A percentile compares a stretch with the other conserved stretches of the same genome.
These are phyloP conservation scores for Arthroderma sp. DNA, from an alignment of 2,329 filamentous ascomycete species.

Conservation along the genomic window DNA sequence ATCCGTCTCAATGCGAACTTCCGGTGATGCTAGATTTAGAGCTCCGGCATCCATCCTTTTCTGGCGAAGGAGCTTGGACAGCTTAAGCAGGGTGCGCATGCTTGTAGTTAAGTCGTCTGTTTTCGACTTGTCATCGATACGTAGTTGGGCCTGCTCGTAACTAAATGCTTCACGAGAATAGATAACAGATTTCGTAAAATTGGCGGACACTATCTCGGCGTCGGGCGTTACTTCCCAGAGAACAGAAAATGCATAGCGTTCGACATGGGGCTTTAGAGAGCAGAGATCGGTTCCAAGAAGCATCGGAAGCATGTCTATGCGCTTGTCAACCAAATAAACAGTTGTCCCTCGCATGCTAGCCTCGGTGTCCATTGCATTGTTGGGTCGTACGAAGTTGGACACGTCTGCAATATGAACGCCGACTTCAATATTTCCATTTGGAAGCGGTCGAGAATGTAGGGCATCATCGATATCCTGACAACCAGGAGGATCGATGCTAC, in stretches of 20 bases:
- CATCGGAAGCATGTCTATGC: constrained; percentile 98
- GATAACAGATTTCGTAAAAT: constrained; percentile 96
- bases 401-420: constrained; percentile 98
- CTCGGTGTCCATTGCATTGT: constrained; percentile 93
- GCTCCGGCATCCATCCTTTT: constrained; percentile 95
- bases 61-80: constrained; percentile 86
- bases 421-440: constrained; percentile 90
- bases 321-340: constrained; percentile 95
- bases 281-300: constrained; percentile 92
- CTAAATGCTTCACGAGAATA: constrained; percentile 93
- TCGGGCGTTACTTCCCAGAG: constrained; percentile 79
- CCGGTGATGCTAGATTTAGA: constrained; percentile 89
- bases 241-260: constrained; percentile 75
- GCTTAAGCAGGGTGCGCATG: constrained; percentile 73
- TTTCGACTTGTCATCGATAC: constrained; percentile 80
- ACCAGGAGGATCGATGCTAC: constrained; percentile 91
- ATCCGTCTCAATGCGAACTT: constrained; percentile 90
- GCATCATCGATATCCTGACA: constrained; percentile 99
- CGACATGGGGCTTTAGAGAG: constrained; percentile 94
- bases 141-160: constrained; percentile 89
- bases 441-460: constrained; percentile 68
- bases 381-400: constrained; percentile 96
- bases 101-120: constrained; percentile 80
- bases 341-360: constrained; percentile 90
- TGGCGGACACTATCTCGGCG: constrained; percentile 71